Conservation (phyloP, 768 basidiomycete species). For the Collybia sordida region DNA sequence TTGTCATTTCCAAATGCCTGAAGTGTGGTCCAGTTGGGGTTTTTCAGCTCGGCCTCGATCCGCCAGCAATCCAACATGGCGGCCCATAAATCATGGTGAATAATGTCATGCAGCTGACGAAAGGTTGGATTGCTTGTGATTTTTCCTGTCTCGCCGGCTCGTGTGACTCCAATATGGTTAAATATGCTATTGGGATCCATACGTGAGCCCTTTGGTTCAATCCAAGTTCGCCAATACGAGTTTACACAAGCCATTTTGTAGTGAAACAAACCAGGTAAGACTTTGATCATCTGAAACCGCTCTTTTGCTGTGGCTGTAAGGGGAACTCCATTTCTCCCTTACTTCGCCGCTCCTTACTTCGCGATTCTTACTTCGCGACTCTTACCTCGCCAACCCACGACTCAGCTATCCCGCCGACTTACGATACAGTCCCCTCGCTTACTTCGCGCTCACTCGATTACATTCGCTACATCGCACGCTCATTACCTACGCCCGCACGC, state of each 20-base stretch:
- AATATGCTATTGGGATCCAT: slow-evolving; percentile 6
- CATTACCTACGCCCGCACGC: no score
- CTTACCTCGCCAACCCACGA: no score
- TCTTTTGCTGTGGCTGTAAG: no score
- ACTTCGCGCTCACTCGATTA: no score
- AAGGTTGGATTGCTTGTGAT: slow-evolving; percentile 24
- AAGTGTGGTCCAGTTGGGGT: slow-evolving; percentile 6
- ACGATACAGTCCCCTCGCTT: no score
- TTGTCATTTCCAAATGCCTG: slow-evolving; percentile 17
- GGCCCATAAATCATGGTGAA: no score
- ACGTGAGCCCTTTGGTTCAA: slow-evolving; percentile 6
- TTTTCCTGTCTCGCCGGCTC: slow-evolving; percentile 23
- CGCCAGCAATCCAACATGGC: slow-evolving; percentile 24
- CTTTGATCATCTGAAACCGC: slow-evolving; percentile 7
- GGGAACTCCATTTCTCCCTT: no score
- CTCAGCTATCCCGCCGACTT: no score
- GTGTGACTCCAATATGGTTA: slow-evolving; percentile 10
- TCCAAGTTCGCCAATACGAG: slow-evolving; percentile 7
- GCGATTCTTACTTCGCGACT: no score
- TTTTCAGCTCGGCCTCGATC: slow-evolving; percentile 12
- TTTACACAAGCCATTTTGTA: slow-evolving; percentile 15
- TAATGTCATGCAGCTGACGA: slow-evolving; percentile 25
- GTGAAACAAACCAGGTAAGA: slow-evolving; percentile 14
- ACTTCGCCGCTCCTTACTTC: no score
- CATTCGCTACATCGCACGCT: no score